Conservation (phyloP, 441 rosid species). For the Rhodomyrtus psidioides region DNA sequence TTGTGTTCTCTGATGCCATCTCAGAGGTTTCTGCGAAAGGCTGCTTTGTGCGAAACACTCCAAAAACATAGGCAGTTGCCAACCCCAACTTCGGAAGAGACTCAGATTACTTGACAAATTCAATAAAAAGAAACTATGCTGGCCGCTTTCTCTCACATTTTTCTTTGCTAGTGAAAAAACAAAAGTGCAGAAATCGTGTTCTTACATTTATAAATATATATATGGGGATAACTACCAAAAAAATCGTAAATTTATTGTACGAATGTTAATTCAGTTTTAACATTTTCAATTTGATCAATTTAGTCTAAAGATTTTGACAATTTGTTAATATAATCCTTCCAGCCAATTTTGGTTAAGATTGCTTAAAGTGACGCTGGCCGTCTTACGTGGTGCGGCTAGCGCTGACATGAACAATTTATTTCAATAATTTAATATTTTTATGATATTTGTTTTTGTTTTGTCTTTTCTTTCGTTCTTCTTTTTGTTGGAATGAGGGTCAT, state of each 20-base stretch:
- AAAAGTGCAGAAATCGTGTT: background rate
- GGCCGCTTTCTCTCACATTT: background rate
- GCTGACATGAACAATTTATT: too few species aligned
- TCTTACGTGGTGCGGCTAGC: accelerated
- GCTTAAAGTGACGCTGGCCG: accelerated
- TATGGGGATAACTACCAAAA: background rate
- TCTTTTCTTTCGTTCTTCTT: too few species aligned
- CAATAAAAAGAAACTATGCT: background rate
- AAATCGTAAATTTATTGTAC: too few species aligned
- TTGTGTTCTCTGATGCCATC: background rate
- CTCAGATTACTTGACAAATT: background rate
- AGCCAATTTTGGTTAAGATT: too few species aligned
- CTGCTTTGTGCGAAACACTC: background rate
- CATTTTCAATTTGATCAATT: background rate
- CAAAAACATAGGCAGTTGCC: background rate
- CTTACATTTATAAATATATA: too few species aligned
- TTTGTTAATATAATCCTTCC: too few species aligned
- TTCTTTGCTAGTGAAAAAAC: background rate
- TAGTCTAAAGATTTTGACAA: too few species aligned
- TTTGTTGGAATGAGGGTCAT: too few species aligned
- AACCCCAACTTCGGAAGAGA: background rate
- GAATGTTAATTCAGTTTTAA: too few species aligned
- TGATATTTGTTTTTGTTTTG: too few species aligned
- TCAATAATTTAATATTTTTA: too few species aligned
- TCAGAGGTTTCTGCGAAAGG: background rate